These are phyloP conservation scores for Astrothelium macrocarpum DNA, from an alignment of 495 filamentous ascomycete species.

Conservation along the genomic window DNA sequence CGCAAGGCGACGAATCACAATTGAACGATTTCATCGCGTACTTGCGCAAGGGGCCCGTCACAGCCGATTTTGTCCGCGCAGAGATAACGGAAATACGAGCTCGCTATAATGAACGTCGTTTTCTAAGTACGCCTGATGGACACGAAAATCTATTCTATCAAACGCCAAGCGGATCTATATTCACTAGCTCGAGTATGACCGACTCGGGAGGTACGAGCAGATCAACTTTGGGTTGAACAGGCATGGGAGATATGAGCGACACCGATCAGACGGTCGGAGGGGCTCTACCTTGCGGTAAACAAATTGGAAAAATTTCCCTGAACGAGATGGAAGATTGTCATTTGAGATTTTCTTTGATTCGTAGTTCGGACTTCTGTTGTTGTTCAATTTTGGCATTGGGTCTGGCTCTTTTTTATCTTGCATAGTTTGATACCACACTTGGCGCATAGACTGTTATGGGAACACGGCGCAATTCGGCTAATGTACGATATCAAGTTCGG, in stretches of 20 bases:
- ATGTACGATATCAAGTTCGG: background rate
- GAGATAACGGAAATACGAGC: background rate
- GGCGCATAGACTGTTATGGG: background rate
- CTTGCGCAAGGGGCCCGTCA: slow-evolving; percentile 59
- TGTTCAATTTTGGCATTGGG: background rate
- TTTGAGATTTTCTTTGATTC: background rate
- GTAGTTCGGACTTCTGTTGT: too few relatives aligned
- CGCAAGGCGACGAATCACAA: slow-evolving; percentile 59
- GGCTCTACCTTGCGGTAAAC: background rate
- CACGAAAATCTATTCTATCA: background rate
- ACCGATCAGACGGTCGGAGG: background rate
- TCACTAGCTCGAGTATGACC: background rate
- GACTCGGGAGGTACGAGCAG: background rate
- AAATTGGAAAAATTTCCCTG: background rate
- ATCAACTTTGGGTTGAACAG: background rate
- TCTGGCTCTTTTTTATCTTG: background rate
- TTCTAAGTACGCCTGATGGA: background rate
- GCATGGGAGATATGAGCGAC: background rate
- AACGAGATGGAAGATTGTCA: background rate
- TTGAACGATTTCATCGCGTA: slow-evolving; percentile 64
- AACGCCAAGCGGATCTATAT: background rate
- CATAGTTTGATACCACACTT: background rate
- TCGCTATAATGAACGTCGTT: background rate
- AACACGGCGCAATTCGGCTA: background rate
- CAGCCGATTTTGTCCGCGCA: slow-evolving; percentile 36